Conservation (phyloP, 805 yeast genomes). For the Candida namnaoensis region DNA sequence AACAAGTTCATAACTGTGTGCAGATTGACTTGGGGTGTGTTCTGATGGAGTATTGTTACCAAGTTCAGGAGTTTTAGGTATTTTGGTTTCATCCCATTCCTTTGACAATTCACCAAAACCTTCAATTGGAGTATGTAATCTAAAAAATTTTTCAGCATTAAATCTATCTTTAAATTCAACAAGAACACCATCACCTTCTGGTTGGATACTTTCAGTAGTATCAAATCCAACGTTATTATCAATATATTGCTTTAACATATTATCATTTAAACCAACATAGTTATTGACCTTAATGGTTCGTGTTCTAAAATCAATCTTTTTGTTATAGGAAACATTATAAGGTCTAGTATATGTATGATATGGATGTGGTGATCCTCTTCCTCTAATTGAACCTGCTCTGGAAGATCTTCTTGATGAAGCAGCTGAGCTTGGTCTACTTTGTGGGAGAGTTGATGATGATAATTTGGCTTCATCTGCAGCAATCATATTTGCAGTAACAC, state of each 20-base stretch:
- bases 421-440: constrained; percentile 1
- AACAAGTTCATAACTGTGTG: too few relatives aligned
- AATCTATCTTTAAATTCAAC: constrained; percentile 15
- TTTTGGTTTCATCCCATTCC: constrained; percentile 14
- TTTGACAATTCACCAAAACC: constrained; percentile 4
- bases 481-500: constrained; percentile 14
- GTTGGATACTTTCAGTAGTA: too few relatives aligned
- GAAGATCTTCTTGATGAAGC: neutral
- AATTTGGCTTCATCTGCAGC: constrained; percentile 12
- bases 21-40: too few relatives aligned
- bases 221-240: too few relatives aligned
- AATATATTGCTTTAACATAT: constrained; percentile 2
- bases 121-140: constrained; percentile 3
- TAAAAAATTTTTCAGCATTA: constrained; percentile 14
- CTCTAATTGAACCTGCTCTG: too few relatives aligned
- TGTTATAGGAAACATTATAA: neutral
- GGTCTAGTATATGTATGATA: constrained; percentile 7
- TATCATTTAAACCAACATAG: constrained; percentile 8
- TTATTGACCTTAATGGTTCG: constrained; percentile 12
- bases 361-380: constrained; percentile 4
- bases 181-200: neutral
- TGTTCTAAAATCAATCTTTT: constrained; percentile 15
- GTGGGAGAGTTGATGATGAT: neutral
- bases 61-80: constrained; percentile 1
- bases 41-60: too few relatives aligned